A percentile compares a stretch with the other conserved stretches of the same genome.
phyloP scores from a whole-genome alignment of 768 basidiomycete species.

The Pleurotus pulmonarius region DNA sequence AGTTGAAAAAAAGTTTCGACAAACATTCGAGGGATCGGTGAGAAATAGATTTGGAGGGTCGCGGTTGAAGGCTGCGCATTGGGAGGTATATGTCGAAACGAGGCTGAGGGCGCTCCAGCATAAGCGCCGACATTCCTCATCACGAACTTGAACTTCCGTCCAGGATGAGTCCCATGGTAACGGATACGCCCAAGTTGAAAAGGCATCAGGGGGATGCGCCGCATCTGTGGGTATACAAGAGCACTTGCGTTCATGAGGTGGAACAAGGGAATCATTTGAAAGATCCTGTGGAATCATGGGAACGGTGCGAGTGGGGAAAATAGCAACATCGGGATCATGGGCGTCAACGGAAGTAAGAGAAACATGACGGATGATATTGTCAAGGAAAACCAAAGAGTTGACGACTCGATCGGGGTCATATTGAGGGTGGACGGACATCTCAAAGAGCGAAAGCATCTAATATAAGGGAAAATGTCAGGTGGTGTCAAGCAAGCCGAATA shows the following conservation, averaged over 20 bases:
- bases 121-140: conserved; percentile 71
- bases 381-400: conserved; percentile 53
- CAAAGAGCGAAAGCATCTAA: conserved; percentile 75
- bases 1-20: conserved; percentile 16
- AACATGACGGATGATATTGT: conserved; percentile 58
- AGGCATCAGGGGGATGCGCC: conserved; percentile 30
- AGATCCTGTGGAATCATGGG: conserved; percentile 35
- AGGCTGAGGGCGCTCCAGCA: conserved; percentile 75
- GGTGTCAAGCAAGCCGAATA: not conserved
- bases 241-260: conserved; percentile 28
- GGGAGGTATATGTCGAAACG: conserved; percentile 63
- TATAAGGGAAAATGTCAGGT: not conserved
- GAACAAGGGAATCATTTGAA: conserved; percentile 8
- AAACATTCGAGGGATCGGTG: conserved; percentile 64
- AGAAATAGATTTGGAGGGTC: conserved; percentile 56
- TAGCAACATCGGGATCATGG: conserved; percentile 47
- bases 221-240: conserved; percentile 40
- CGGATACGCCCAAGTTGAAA: conserved; percentile 39
- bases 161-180: conserved; percentile 63
- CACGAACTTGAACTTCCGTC: conserved; percentile 49
- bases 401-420: conserved; percentile 53
- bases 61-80: conserved; percentile 62
- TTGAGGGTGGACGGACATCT: conserved; percentile 68
- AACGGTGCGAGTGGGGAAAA: conserved; percentile 46
- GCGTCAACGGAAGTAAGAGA: conserved; percentile 55